These are phyloP conservation scores for Russula sp. DNA, from an alignment of 768 basidiomycete genomes.

Conservation along the genomic window DNA sequence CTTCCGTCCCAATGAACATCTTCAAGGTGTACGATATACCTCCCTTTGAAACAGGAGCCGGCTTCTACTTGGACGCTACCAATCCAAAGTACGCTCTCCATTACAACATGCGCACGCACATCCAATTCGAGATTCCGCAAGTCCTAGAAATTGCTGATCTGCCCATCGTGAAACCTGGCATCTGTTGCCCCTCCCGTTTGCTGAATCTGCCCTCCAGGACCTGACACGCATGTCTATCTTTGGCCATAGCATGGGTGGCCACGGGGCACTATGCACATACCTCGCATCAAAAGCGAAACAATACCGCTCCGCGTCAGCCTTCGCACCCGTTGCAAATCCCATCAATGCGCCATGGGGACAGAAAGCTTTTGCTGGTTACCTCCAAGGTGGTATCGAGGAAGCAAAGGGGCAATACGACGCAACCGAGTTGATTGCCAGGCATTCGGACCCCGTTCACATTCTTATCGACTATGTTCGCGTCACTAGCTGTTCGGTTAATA, in stretches of 20 bases:
- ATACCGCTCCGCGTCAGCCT: conserved; percentile 86
- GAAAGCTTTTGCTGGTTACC: conserved; percentile 86
- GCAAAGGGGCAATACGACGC: conserved; percentile 76
- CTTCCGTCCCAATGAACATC: not conserved
- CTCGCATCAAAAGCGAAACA: conserved; percentile 63
- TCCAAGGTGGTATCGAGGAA: conserved; percentile 70
- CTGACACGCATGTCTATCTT: conserved; percentile 79
- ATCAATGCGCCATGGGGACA: conserved; percentile 84
- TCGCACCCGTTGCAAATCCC: conserved; percentile 83
- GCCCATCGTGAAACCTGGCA: conserved; percentile 53
- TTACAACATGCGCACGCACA: conserved; percentile 86
- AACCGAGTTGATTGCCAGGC: conserved; percentile 66
- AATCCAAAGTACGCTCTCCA: conserved; percentile 60
- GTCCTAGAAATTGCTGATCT: conserved; percentile 67
- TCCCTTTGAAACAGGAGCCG: conserved; percentile 48
- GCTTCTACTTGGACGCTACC: conserved; percentile 95
- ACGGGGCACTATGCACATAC: conserved; percentile 90
- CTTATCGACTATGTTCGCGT: conserved; percentile 76
- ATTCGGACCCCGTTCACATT: conserved; percentile 63
- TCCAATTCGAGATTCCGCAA: conserved; percentile 79
- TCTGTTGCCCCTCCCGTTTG: not conserved
- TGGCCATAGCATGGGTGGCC: conserved; percentile 98
- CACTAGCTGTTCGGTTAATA: not conserved
- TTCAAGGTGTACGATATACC: not conserved
- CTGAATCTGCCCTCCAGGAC: conserved; percentile 46